Percentiles rank a stretch among this genome's conserved stretches.
Conservation (phyloP, 202 grass and related monocot genomes). For the Schoenoplectus triqueter region DNA sequence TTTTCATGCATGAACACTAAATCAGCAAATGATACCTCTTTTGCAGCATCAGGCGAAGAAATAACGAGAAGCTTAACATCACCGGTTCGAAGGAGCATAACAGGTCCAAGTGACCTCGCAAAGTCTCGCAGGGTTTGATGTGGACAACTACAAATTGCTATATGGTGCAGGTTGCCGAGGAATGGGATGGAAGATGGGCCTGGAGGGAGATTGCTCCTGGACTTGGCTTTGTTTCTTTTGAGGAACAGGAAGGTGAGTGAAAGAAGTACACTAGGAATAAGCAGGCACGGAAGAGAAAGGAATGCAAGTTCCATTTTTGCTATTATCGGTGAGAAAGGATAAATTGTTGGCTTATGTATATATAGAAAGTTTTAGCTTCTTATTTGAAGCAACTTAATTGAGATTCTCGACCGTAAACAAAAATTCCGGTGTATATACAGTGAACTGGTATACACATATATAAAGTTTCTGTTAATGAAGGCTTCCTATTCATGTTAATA, state of each 20-base stretch:
- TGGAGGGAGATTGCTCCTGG: not conserved
- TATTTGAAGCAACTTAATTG: not conserved
- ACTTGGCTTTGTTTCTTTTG: not conserved
- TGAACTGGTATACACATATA: not conserved
- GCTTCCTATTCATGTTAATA: too few species aligned
- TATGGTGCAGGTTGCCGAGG: slow-evolving; percentile 52
- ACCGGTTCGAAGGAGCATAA: slow-evolving; percentile 48
- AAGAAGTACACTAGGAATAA: not conserved
- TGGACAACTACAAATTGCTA: slow-evolving; percentile 7
- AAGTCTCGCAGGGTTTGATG: slow-evolving; percentile 41
- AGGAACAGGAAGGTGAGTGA: not conserved
- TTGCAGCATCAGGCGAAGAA: slow-evolving; percentile 39
- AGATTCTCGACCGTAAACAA: not conserved
- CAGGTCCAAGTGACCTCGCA: slow-evolving; percentile 11
- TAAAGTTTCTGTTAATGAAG: not conserved
- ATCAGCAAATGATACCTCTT: not conserved
- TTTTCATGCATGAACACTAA: not conserved
- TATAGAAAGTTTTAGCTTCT: slow-evolving; percentile 9
- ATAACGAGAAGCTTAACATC: slow-evolving; percentile 25
- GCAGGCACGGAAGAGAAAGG: not conserved
- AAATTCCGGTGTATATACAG: not conserved
- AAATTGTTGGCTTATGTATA: slow-evolving; percentile 13
- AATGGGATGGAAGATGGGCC: slow-evolving; percentile 28
- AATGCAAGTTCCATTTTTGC: not conserved
- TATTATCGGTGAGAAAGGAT: not conserved